phyloP scores from a whole-genome alignment of 1,284 basidiomycete genomes.

The Cutaneotrichosporon dermatis region DNA sequence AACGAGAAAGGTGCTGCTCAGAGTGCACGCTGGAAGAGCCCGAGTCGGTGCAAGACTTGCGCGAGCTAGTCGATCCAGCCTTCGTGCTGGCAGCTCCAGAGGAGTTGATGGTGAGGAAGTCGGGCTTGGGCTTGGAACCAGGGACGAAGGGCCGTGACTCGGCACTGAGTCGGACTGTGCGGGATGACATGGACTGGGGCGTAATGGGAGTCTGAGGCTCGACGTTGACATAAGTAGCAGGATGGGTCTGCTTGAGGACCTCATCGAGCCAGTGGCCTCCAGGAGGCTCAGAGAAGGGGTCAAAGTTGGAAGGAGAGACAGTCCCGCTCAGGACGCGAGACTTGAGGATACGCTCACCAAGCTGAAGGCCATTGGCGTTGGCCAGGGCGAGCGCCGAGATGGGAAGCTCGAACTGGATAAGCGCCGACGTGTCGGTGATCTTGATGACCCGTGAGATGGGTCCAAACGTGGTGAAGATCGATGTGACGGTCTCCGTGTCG shows the following conservation, averaged over 20 bases:
- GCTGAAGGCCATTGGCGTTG: constrained; percentile 28
- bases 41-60: no score
- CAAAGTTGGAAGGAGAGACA: constrained; percentile 3
- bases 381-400: constrained; percentile 31
- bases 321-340: background rate
- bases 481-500: constrained; percentile 24
- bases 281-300: constrained; percentile 13
- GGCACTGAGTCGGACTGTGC: background rate
- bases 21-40: no score
- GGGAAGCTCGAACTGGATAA: constrained; percentile 36
- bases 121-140: background rate
- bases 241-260: no score
- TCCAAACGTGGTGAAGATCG: constrained; percentile 37
- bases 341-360: constrained; percentile 25
- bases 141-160: constrained; percentile 24
- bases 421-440: constrained; percentile 22
- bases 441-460: constrained; percentile 30
- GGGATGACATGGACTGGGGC: no score
- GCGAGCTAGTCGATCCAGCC: no score
- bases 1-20: no score
- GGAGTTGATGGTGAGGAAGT: no score
- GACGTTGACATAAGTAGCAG: no score
- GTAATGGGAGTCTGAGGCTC: no score
- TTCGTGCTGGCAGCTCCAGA: no score
- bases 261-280: no score